These are phyloP conservation scores for Candida neerlandica DNA, from an alignment of 1,139 yeast genomes.

Conservation along the genomic window DNA sequence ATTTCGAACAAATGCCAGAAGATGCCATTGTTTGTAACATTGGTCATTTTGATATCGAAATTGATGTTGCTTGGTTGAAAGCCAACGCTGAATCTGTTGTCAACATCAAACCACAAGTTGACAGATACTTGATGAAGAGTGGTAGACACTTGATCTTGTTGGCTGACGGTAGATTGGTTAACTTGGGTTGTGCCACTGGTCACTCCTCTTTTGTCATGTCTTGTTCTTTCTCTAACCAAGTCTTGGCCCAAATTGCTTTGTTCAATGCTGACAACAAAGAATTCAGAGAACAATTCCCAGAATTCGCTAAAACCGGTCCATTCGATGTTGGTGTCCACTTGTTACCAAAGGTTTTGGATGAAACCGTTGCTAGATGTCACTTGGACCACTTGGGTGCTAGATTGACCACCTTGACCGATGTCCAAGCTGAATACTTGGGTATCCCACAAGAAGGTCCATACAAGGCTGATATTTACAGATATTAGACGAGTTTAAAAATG, in stretches of 20 bases:
- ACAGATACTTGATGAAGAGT: constrained; percentile 87
- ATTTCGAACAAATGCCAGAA: constrained; percentile 94
- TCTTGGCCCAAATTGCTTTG: constrained; percentile 97
- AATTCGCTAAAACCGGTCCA: constrained; percentile 91
- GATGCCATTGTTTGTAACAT: constrained; percentile 99
- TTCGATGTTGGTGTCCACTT: constrained; percentile 93
- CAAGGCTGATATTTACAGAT: constrained; percentile 99
- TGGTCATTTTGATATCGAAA: constrained; percentile 99
- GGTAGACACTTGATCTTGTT: constrained; percentile 96
- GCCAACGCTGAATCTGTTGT: constrained; percentile 86
- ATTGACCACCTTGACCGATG: constrained; percentile 75
- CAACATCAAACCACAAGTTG: constrained; percentile 99
- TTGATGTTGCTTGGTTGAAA: constrained; percentile 98
- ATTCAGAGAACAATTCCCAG: constrained; percentile 83
- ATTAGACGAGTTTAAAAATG: too few species aligned
- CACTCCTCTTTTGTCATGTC: constrained; percentile 99
- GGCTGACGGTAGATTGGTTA: constrained; percentile 99
- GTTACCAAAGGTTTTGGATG: constrained; percentile 98
- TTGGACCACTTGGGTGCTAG: constrained; percentile 93
- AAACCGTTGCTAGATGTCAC: constrained; percentile 98
- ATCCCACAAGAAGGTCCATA: constrained; percentile 93
- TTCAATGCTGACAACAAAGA: constrained; percentile 84
- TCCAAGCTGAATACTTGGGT: constrained; percentile 95
- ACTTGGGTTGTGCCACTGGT: constrained; percentile 99
- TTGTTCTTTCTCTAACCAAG: constrained; percentile 99